Evolutionary conservation across 2,329 filamentous ascomycete genomes (phyloP).

Genomic region (Aotearoamyces nothofagi): DNA sequence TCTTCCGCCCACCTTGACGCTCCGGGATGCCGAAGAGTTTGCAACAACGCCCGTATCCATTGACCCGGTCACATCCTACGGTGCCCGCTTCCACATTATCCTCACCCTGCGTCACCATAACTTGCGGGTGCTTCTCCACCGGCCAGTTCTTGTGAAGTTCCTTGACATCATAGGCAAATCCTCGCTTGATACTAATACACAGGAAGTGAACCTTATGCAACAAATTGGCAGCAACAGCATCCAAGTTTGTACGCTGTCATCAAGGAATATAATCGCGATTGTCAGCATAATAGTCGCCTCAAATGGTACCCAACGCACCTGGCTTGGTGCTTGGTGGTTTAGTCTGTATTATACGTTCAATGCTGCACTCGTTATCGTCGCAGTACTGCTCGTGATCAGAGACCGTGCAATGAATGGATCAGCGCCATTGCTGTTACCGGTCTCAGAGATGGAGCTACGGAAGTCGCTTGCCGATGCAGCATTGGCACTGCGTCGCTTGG

Average conservation of each 20-base stretch:
- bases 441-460: slow-evolving; percentile 5
- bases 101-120: slow-evolving; percentile 27
- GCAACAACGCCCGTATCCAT: too few relatives aligned
- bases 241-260: slow-evolving; percentile 17
- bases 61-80: slow-evolving; percentile 10
- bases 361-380: slow-evolving; percentile 20
- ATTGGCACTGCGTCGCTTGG: slow-evolving; percentile 12
- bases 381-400: slow-evolving; percentile 14
- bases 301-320: slow-evolving; percentile 5
- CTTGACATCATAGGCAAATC: slow-evolving; percentile 13
- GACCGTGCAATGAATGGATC: slow-evolving; percentile 8
- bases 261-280: slow-evolving; percentile 21
- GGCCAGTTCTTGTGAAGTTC: slow-evolving; percentile 24
- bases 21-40: slow-evolving; percentile 13
- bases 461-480: slow-evolving; percentile 11
- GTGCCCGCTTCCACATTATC: slow-evolving; percentile 24
- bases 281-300: slow-evolving; percentile 14
- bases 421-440: slow-evolving; percentile 3
- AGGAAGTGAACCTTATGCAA: slow-evolving; percentile 14
- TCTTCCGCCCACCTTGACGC: slow-evolving; percentile 17
- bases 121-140: slow-evolving; percentile 24
- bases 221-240: slow-evolving; percentile 20
- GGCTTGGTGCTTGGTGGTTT: slow-evolving; percentile 26
- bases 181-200: slow-evolving; percentile 4
- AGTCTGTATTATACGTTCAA: slow-evolving; percentile 21